Base-by-base conservation (phyloP, 73 alveolate species). In the Tetrahymena thermophila region DNA sequence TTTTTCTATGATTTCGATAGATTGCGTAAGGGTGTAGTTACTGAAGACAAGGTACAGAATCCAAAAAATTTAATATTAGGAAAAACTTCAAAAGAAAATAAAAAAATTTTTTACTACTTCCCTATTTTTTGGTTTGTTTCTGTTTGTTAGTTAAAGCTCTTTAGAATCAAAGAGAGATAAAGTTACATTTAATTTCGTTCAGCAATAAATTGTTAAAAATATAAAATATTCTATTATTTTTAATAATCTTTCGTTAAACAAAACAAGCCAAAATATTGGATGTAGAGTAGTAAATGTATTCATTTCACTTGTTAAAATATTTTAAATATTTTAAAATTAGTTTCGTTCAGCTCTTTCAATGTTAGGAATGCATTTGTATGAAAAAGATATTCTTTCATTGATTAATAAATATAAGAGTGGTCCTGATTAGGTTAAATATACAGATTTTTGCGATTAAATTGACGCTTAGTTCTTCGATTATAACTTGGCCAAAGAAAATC, bases 1-100 rank as follows among this genome's bases (percentile, higher is more conserved):
- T 98, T 98, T 96, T 98, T 98, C 96, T 84, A 56, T 40, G 99
- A 98, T 96, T 98, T 98, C 57, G 99, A 98, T 95, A 95, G 99
- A 93, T 97, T 98, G 25, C 96, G 99, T 94, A 98, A 98, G 96
- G 99, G 99, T 15, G 94, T 96, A 43, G 99, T 98, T 55, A 97
- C 98, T 84, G 99, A 98, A 93, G 99, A 95, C 56, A 95, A 95
- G 96, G 96, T 94, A 94, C 40, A 43, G 43, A 28, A 56, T 25
- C 25, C n/a, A 56, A 7, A 50, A 1, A 50, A 50, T 50, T 50
- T 19, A 7, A 50, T 50, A 50, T 19, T 2, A 50, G 4, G 83
- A 50, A 14, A 19, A 50, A 8, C 83, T 50, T 15, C 83, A 50
- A 50, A 50, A 10, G 0, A 50, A 40, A 40, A 40, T 6, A 6